phyloP scores from a whole-genome alignment of 805 yeast species.

The Jamesozyma jinghongensis region DNA sequence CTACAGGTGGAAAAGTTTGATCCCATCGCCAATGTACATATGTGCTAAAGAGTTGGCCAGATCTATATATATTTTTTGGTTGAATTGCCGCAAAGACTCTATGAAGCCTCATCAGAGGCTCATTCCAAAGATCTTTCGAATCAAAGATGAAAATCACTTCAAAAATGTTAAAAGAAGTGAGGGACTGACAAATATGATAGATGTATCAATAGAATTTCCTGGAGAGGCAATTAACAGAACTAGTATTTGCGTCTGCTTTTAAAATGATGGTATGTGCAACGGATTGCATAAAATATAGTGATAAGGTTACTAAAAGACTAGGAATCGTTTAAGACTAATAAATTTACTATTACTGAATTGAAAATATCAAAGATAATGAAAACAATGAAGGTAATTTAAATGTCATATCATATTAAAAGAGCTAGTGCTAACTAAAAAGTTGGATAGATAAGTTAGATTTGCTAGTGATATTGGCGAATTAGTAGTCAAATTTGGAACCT shows the following conservation, averaged over 20 bases:
- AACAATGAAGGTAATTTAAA: neutral
- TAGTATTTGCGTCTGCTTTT: neutral
- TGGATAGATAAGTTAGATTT: neutral
- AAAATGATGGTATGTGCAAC: neutral
- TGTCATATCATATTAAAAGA: neutral
- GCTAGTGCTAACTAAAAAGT: neutral
- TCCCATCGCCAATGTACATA: no score
- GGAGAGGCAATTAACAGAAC: neutral
- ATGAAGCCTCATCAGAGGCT: neutral
- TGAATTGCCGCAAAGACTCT: neutral
- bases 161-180: neutral
- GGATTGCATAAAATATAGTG: no score
- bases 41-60: no score
- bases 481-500: slow-evolving; percentile 1
- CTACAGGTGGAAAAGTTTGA: no score
- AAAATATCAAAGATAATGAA: no score
- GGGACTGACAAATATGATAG: neutral
- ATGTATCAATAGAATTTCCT: neutral
- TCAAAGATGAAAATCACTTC: neutral
- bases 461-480: slow-evolving; percentile 1
- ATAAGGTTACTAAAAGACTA: no score
- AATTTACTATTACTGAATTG: no score
- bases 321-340: no score
- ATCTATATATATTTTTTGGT: no score
- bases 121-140: no score